These are phyloP conservation scores for Penicillium thymicola DNA, from an alignment of 2,329 filamentous ascomycete species.

Conservation along the genomic window DNA sequence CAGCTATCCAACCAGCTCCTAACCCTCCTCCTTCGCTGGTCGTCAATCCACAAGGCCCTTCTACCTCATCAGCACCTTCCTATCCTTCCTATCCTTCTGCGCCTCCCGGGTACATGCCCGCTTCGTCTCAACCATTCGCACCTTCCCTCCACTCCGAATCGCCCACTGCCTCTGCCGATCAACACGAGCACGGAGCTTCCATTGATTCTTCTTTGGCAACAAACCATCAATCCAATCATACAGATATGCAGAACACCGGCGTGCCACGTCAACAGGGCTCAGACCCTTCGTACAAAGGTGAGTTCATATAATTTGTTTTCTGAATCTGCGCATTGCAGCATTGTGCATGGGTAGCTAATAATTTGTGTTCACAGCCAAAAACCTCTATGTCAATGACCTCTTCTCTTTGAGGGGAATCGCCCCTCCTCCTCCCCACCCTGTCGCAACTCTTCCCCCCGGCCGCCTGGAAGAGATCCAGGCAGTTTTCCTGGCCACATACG, in stretches of 20 bases:
- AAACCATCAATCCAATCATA: constrained; percentile 31
- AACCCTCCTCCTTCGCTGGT: constrained; percentile 43
- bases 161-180: constrained; percentile 41
- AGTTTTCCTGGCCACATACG: constrained; percentile 74
- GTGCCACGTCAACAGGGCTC: constrained; percentile 24
- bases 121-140: constrained; percentile 38
- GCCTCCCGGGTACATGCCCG: constrained; percentile 41
- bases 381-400: constrained; percentile 71
- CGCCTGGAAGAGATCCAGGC: constrained; percentile 65
- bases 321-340: neutral
- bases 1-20: constrained; percentile 63
- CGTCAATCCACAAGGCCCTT: constrained; percentile 40
- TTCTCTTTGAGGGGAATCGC: constrained; percentile 61
- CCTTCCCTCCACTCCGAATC: constrained; percentile 40
- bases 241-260: constrained; percentile 34
- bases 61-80: constrained; percentile 23
- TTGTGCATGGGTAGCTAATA: constrained; percentile 39
- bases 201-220: constrained; percentile 66
- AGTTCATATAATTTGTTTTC: neutral
- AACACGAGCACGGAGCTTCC: constrained; percentile 57
- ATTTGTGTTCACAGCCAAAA: constrained; percentile 51
- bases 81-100: constrained; percentile 40
- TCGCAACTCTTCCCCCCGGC: constrained; percentile 43
- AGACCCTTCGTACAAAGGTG: constrained; percentile 24
- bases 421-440: constrained; percentile 54